Evolutionary conservation across 1,139 yeast genomes (phyloP), one percentile per base, ranked within the genome.

Genomic region (Yamadazyma atlantica): DNA sequence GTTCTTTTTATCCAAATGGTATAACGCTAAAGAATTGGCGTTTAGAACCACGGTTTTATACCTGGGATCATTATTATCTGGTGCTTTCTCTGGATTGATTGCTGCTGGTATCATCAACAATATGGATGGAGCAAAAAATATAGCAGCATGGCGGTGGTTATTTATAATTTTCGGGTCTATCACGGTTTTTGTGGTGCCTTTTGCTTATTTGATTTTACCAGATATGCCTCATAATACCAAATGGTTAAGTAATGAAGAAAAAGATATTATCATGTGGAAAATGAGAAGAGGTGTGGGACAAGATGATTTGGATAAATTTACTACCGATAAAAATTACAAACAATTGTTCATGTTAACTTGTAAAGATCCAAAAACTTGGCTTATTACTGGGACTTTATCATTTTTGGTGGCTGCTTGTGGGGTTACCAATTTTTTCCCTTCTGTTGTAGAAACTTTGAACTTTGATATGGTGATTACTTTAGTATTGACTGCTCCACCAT

Each of bases 61-160:
- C 52, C 69, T 83, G 32, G 83, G 87, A 34, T 79, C 87, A 11
- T 75, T 83, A 50, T 68, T 84, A 42, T 85, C 90, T 18, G 89
- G 92, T 55, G 95, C 90, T 3, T 85, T 85, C 60, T 85, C 88
- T 39, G 94, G 95, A 41, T 77, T 87, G 36, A 74, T 86, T 45
- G 72, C 72, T 22, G 73, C 69, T 19, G 70, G 70, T 32, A 69
- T 69, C 37, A 57, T 69, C 33, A 55, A 69, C 37, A 65, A 60
- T 30, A 59, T 70, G 63, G 71, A 68, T 34, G 65, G 65, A 12
- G 53, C 46, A 5, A 54, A 53, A 29, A 71, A 71, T n/a, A 50
- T 74, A 30, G 54, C 64, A 25, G 69, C 84, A 3, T 84, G 92
- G 92, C 73, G 82, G 58, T 83, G 86, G 82, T 71, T 85, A 41